phyloP scores from a whole-genome alignment of 306 rosid genomes.

The Corylus avellana region DNA sequence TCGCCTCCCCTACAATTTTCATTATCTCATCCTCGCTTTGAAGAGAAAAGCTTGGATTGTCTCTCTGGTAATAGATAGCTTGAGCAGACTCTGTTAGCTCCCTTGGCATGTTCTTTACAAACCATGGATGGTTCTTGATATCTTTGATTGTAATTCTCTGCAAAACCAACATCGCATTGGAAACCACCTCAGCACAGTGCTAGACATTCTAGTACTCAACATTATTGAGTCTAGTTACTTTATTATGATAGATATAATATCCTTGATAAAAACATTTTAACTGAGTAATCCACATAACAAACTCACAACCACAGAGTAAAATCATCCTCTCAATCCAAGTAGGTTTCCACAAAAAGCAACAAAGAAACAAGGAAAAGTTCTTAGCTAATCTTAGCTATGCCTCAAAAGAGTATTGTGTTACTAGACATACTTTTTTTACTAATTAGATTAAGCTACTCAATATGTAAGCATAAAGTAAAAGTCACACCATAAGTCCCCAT shows the following conservation, averaged over 20 bases:
- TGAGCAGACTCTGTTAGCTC: constrained; percentile 76
- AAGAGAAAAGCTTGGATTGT: constrained; percentile 60
- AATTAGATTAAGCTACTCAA: too few relatives aligned
- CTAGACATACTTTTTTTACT: too few relatives aligned
- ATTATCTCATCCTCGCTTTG: constrained; percentile 68
- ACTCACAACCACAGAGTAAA: background rate
- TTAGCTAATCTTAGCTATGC: background rate
- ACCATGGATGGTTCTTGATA: constrained; percentile 85
- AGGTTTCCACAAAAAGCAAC: background rate
- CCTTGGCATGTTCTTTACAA: constrained; percentile 78
- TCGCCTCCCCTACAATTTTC: constrained; percentile 81
- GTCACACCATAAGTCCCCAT: too few relatives aligned
- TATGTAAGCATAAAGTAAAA: too few relatives aligned
- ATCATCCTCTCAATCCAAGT: background rate
- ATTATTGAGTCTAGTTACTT: constrained; percentile 4
- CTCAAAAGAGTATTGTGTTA: background rate
- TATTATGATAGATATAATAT: constrained; percentile 1
- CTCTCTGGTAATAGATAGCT: constrained; percentile 61
- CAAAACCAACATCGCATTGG: constrained; percentile 12
- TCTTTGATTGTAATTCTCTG: constrained; percentile 77
- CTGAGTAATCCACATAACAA: background rate
- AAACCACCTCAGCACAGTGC: constrained; percentile 24
- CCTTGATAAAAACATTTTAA: background rate
- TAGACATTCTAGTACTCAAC: constrained; percentile 12
- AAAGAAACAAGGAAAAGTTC: background rate